Percentiles rank a stretch among this genome's conserved stretches.
These are phyloP conservation scores for Fusarium sulawesiense DNA, from an alignment of 2,329 filamentous ascomycete genomes.

Conservation along the genomic window DNA sequence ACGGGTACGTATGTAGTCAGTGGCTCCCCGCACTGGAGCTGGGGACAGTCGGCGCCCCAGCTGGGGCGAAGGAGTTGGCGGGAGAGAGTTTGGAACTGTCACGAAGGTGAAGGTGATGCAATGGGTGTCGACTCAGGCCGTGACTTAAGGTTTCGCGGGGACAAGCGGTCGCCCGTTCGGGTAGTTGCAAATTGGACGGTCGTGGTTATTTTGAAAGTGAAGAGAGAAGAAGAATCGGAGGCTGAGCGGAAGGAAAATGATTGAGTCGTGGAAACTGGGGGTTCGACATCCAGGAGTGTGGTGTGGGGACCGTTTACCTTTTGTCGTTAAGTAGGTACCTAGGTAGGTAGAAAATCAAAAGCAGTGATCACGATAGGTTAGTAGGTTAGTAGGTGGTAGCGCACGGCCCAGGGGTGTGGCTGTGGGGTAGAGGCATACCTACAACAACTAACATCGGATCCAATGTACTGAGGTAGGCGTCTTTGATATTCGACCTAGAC, in stretches of 20 bases:
- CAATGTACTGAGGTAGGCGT: neutral
- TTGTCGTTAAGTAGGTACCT: neutral
- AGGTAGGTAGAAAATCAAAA: slow-evolving; percentile 33
- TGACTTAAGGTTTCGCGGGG: slow-evolving; percentile 2
- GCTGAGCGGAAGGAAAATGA: slow-evolving; percentile 35
- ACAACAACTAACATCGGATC: neutral
- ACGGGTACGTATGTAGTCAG: slow-evolving; percentile 42
- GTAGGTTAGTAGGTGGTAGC: slow-evolving; percentile 7
- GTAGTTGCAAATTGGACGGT: slow-evolving; percentile 12
- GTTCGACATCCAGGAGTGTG: slow-evolving; percentile 44
- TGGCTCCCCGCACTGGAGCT: slow-evolving; percentile 46
- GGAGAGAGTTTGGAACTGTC: slow-evolving; percentile 26
- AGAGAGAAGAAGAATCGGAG: slow-evolving; percentile 39
- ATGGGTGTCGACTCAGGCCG: slow-evolving; percentile 9
- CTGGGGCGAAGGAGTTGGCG: slow-evolving; percentile 26
- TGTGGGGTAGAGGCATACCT: slow-evolving; percentile 42
- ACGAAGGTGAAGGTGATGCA: slow-evolving; percentile 8
- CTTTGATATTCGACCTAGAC: neutral
- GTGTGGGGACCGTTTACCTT: slow-evolving; percentile 37
- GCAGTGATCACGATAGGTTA: slow-evolving; percentile 43
- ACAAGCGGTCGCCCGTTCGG: slow-evolving; percentile 6
- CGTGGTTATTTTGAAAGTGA: slow-evolving; percentile 20
- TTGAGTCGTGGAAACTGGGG: slow-evolving; percentile 45
- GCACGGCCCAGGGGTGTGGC: slow-evolving; percentile 41
- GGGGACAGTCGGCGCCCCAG: slow-evolving; percentile 39